phyloP scores from a whole-genome alignment of 1,284 basidiomycete species.

The Marasmius fiardii region DNA sequence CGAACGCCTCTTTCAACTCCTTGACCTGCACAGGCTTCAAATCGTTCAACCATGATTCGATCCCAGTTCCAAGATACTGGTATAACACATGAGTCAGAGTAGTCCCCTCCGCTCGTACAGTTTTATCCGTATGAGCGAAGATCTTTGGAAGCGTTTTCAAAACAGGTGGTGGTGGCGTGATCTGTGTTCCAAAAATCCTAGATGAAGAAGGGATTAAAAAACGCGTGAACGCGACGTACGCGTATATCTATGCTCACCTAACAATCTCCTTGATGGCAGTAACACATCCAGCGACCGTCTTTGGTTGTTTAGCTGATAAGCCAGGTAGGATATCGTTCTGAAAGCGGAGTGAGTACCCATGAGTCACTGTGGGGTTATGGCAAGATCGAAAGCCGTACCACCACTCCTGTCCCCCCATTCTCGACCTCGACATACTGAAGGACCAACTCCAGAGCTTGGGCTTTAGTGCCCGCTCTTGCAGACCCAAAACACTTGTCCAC shows the following conservation, averaged over 20 bases:
- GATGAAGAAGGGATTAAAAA: slow-evolving; percentile 5
- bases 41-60: slow-evolving; percentile 86
- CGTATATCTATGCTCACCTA: slow-evolving; percentile 31
- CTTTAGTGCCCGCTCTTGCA: slow-evolving; percentile 88
- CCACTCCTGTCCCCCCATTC: slow-evolving; percentile 83
- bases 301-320: slow-evolving; percentile 91
- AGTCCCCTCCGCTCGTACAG: slow-evolving; percentile 90
- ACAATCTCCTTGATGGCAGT: slow-evolving; percentile 77
- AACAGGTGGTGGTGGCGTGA: slow-evolving; percentile 74
- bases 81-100: slow-evolving; percentile 79
- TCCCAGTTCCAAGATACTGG: slow-evolving; percentile 84
- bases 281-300: slow-evolving; percentile 84
- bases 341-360: slow-evolving; percentile 20
- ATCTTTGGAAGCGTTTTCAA: slow-evolving; percentile 90
- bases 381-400: slow-evolving; percentile 60
- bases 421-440: slow-evolving; percentile 94
- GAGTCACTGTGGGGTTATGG: slow-evolving; percentile 23
- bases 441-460: slow-evolving; percentile 82
- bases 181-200: slow-evolving; percentile 82
- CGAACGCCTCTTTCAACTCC: slow-evolving; percentile 92
- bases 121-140: slow-evolving; percentile 95
- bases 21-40: slow-evolving; percentile 99
- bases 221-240: not conserved
- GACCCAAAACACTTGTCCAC: slow-evolving; percentile 98
- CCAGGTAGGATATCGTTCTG: slow-evolving; percentile 85